Base-by-base conservation (phyloP, 164 flowering plant species). In the Chloranthus sessilifolius region DNA sequence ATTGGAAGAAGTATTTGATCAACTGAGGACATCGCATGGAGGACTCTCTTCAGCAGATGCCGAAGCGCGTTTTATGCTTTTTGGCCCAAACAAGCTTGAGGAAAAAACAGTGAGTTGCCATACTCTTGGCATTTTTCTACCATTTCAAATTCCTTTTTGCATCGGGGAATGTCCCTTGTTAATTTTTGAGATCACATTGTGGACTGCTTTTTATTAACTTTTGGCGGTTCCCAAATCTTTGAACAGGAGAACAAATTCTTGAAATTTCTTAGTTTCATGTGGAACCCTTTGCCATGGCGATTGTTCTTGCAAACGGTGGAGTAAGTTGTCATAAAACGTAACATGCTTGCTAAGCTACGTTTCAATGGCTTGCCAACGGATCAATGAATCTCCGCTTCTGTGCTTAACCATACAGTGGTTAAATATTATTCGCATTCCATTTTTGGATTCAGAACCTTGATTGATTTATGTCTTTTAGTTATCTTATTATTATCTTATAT, bases 231-330 rank as follows among this genome's bases (percentile, higher is more conserved):
- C 11, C 22, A 10, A 8, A 9, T 42, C 7, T 6, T 26, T 53
- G 27, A 53, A 20, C 80, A 83, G 96, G 96, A 88, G 67, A 88
- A 83, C 81, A 88, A 88, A 52, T 55, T 88, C 33, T 65, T 88
- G 70, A 87, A 82, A 52, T 87, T 87, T 71, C 85, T 87, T 30
- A 59, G 92, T 68, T 83, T 87, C 57, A 86, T 86, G 95, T 86
- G 95, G 95, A 86, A 86, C 63, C 95, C 91, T 1, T 69, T 83
- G 77, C 83, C 90, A 33, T 86, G 95, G 95, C 95, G 49, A 77
- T 87, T 47, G 82, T 33, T 46, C 92, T 87, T 56, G 89, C 95
- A 3, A 83, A 87, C 62, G 89, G 95, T 45, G 96, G 92, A 71
- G 96, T 83, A 50, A 74, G 88, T 72, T 40, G 31, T 16, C 42